Conservation (phyloP, 768 basidiomycete species). For the Lactarius evosmus region DNA sequence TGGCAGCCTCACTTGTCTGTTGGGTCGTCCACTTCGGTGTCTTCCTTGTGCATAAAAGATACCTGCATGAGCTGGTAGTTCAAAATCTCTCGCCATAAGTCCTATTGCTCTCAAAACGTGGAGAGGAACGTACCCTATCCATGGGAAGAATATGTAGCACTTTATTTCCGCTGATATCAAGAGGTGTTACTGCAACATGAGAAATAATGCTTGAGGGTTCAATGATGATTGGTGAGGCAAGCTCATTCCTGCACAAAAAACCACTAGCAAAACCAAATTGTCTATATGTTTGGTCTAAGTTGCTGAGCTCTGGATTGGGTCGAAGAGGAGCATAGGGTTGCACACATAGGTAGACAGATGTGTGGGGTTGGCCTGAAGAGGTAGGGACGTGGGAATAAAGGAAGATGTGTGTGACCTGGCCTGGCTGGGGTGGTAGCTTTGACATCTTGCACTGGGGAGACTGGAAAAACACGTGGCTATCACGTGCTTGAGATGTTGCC, state of each 20-base stretch:
- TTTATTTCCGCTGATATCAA: background rate
- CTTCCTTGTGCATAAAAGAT: background rate
- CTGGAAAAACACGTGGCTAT: too few relatives aligned
- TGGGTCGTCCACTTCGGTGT: background rate
- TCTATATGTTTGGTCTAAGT: background rate
- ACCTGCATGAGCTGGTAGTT: background rate
- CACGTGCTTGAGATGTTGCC: background rate
- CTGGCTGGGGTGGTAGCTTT: too few relatives aligned
- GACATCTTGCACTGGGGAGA: too few relatives aligned
- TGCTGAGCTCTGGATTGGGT: background rate
- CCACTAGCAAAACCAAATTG: background rate
- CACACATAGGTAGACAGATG: background rate
- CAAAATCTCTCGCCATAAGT: background rate
- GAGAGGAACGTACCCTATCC: background rate
- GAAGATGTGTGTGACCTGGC: too few relatives aligned
- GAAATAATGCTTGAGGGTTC: conserved; percentile 1
- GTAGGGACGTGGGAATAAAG: too few relatives aligned
- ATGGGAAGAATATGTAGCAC: conserved; percentile 1
- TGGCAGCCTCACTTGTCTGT: too few relatives aligned
- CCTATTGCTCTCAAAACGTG: background rate
- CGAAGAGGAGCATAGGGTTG: background rate
- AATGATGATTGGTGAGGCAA: too few relatives aligned
- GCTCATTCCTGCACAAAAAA: background rate
- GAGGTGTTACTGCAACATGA: conserved; percentile 5
- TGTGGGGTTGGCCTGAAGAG: background rate